Percentiles rank a stretch among this genome's conserved stretches.
Evolutionary conservation across 176 grass and related monocot genomes (phyloP).

Genomic region (bread wheat (Triticum aestivum)): IWGSC_CS_RefSeq_v2.1 NC_057806.1:598367185-598367684

Average conservation of each 20-base stretch:
- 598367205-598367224: not conserved
- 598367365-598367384: not conserved
- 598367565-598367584: not conserved
- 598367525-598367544: not conserved
- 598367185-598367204: conserved; percentile 14
- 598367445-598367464: not conserved
- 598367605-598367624: not conserved
- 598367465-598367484: not conserved
- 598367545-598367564: not conserved
- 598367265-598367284: not conserved
- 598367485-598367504: not conserved
- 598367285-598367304: not conserved
- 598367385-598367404: not conserved
- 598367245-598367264: not conserved
- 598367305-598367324: not conserved
- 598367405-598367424: not conserved
- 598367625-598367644: conserved; percentile 19
- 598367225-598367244: not conserved
- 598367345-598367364: not conserved
- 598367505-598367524: not conserved
- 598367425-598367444: conserved; percentile 5
- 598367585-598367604: not conserved
- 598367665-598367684: conserved; percentile 42
- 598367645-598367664: conserved; percentile 51
- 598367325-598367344: not conserved